Evolutionary conservation across 192 early-diverging fungal genomes (phyloP).

Genomic region (Backusella tarrabulga): DNA sequence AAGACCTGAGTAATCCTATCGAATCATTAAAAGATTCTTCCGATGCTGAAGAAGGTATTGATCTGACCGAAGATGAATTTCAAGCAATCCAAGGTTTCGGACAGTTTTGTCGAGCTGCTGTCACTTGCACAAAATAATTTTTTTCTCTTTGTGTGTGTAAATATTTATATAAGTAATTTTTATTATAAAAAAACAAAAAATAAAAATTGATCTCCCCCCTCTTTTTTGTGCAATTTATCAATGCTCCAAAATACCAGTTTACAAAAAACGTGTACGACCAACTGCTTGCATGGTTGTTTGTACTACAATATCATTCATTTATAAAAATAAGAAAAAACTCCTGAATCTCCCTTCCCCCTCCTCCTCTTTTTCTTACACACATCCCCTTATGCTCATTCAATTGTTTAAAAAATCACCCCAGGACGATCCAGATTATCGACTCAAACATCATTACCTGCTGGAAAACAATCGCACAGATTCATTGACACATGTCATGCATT

Average conservation of each 20-base stretch:
- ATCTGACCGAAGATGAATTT: slow-evolving; percentile 29
- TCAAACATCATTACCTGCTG: not conserved
- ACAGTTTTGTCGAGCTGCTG: slow-evolving; percentile 21
- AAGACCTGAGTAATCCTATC: slow-evolving; percentile 28
- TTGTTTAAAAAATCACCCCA: not conserved
- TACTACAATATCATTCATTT: not conserved
- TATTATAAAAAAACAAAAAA: not conserved
- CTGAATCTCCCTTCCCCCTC: not conserved
- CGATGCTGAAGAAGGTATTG: not conserved
- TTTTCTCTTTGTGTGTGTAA: not conserved
- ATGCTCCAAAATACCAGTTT: not conserved
- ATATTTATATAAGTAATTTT: not conserved
- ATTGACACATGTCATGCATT: slow-evolving; percentile 10
- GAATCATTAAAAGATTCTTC: slow-evolving; percentile 12
- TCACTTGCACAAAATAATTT: slow-evolving; percentile 5
- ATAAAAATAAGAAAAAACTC: not conserved
- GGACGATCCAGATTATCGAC: not conserved
- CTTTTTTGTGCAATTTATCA: not conserved
- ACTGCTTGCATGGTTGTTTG: not conserved
- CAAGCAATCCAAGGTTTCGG: slow-evolving; percentile 29
- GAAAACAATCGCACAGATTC: not conserved
- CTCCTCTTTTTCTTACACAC: not conserved
- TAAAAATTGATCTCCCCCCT: not conserved
- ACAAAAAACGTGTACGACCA: not conserved
- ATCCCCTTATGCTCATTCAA: not conserved